Percentiles rank a stretch among this genome's conserved stretches.
phyloP scores from a whole-genome alignment of 2,329 filamentous ascomycete genomes.

The Calonectria pseudoreteaudii region DNA sequence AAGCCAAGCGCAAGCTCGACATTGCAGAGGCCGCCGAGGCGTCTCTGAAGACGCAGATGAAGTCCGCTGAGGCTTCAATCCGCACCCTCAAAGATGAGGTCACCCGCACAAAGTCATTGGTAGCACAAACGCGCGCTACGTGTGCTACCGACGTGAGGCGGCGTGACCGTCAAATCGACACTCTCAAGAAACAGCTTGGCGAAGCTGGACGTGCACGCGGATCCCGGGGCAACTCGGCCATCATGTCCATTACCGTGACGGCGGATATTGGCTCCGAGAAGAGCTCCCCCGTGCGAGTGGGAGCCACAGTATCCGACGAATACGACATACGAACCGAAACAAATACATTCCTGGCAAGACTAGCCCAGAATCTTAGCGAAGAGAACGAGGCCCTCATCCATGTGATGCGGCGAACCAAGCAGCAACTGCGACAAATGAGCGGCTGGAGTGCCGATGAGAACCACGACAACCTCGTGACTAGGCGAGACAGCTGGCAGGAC shows the following conservation, averaged over 20 bases:
- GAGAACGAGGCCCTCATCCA: slow-evolving; percentile 88
- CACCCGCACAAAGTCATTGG: slow-evolving; percentile 79
- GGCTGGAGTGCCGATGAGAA: slow-evolving; percentile 58
- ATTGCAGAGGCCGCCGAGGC: slow-evolving; percentile 78
- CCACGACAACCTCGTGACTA: slow-evolving; percentile 46
- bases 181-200: slow-evolving; percentile 86
- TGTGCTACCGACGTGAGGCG: slow-evolving; percentile 93
- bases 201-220: slow-evolving; percentile 75
- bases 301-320: slow-evolving; percentile 52
- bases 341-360: slow-evolving; percentile 87
- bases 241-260: slow-evolving; percentile 69
- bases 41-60: slow-evolving; percentile 75
- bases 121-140: slow-evolving; percentile 85
- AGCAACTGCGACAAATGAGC: slow-evolving; percentile 77
- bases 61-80: slow-evolving; percentile 78
- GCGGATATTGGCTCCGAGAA: slow-evolving; percentile 65
- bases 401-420: slow-evolving; percentile 77
- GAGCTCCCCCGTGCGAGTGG: slow-evolving; percentile 45
- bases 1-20: slow-evolving; percentile 67
- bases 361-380: slow-evolving; percentile 86
- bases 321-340: slow-evolving; percentile 87
- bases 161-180: slow-evolving; percentile 88
- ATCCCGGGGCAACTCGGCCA: slow-evolving; percentile 63
- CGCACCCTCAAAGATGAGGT: slow-evolving; percentile 88
- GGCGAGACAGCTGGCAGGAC: slow-evolving; percentile 66